Base-by-base conservation (phyloP, 106 monocot genomes). In the Dactylorhiza incarnata region DNA sequence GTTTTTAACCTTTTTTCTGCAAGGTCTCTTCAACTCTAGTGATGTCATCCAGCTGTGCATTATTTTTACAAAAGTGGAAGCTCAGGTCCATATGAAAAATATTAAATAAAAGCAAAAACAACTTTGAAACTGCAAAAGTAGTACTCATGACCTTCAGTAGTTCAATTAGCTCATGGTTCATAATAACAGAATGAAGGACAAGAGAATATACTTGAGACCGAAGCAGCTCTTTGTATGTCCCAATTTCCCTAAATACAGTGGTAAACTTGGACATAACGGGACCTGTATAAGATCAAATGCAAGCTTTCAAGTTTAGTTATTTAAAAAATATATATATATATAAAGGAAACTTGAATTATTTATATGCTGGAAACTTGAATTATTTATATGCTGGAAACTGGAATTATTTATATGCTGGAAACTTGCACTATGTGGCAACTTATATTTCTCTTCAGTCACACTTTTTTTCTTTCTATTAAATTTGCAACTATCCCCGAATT, bases 241-340 rank as follows among this genome's bases (percentile, higher is more conserved):
- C 87, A 76, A 97, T 87, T 75, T 97, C 97, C 76, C 84, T 87
- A 77, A 97, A 91, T 73, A 84, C 89, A 75, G 90, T 89, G 44
- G 93, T 91, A 82, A 97, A 97, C 75, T 93, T 91, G 9, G 97
- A 89, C 97, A 97, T 97, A 37, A 97, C 87, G 70, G 93, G 97
- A 7, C 93, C 97, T 97, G 79, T 55, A 55, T 45, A 47, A 75
- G 46, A 11, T 49, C 16, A 19, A 69, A 65, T 69, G 43, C 45
- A 69, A 49, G 72, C 19, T 48, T 72, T 11, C 49, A 45, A 20
- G 6, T 72, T 48, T 48, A 11, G 49, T 49, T 20, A 16, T 16
- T 69, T 45, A 45, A 14, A 46, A 69, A 25, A 9, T 26, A 3
- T 29, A 65, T 13, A 65, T 10, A 61, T 26, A 65, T 63, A 63